Percentiles rank a stretch among this genome's conserved stretches.
Conservation (phyloP, 2,329 filamentous ascomycete genomes). For the Alternaria tenuissima region DNA sequence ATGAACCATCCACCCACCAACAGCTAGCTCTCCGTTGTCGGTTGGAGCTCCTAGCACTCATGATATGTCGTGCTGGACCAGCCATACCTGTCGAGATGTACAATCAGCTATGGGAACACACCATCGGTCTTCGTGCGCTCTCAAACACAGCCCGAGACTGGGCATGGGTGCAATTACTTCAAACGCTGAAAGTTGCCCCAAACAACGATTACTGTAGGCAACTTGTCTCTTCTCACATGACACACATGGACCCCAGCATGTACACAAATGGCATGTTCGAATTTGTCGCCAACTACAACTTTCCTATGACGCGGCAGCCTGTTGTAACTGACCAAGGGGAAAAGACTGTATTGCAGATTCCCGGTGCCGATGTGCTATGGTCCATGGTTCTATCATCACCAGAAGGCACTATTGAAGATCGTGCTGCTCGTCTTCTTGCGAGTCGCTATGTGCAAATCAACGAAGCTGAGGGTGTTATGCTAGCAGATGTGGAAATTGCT, state of each 20-base stretch:
- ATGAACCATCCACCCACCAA: constrained; percentile 20
- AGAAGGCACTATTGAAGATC: constrained; percentile 69
- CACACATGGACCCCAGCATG: constrained; percentile 63
- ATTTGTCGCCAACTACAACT: constrained; percentile 63
- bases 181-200: constrained; percentile 29
- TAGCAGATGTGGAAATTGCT: constrained; percentile 61
- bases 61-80: constrained; percentile 69
- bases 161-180: constrained; percentile 66
- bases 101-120: constrained; percentile 72
- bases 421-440: constrained; percentile 75
- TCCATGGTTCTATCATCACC: constrained; percentile 76
- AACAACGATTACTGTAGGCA: constrained; percentile 42
- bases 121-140: constrained; percentile 71
- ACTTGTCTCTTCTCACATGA: constrained; percentile 61
- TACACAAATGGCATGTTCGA: constrained; percentile 70
- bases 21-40: constrained; percentile 41
- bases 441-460: constrained; percentile 71
- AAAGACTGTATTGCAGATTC: constrained; percentile 57
- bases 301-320: constrained; percentile 27
- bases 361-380: constrained; percentile 78
- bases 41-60: constrained; percentile 64
- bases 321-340: constrained; percentile 29
- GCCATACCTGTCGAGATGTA: constrained; percentile 70
- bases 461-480: constrained; percentile 50
- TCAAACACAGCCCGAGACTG: constrained; percentile 68